These are phyloP conservation scores for Vitis hybrid DNA, from an alignment of 177 flowering plant genomes.

Conservation along the genomic window DNA sequence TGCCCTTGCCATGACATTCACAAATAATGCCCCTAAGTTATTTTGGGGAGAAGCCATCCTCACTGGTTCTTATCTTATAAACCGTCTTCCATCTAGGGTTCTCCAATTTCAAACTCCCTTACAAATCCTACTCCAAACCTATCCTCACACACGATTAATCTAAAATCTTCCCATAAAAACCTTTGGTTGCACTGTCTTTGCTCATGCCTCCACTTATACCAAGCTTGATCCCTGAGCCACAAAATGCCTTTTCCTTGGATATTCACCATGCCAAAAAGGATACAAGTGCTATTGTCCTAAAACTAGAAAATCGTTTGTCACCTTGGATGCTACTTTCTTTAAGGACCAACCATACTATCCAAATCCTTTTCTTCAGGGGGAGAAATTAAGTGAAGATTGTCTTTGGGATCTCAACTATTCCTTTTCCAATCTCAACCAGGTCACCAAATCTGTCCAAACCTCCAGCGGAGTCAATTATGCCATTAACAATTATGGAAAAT, in stretches of 20 bases:
- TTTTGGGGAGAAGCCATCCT: constrained; percentile 21
- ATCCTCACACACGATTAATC: not conserved
- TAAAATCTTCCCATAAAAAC: not conserved
- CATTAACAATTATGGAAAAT: too few species aligned
- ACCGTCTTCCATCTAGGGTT: constrained; percentile 14
- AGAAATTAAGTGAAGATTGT: too few species aligned
- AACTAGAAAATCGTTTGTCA: too few species aligned
- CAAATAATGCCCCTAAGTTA: constrained; percentile 8
- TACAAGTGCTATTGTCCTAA: too few species aligned
- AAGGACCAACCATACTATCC: too few species aligned
- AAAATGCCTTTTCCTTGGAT: constrained; percentile 17
- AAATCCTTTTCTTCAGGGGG: too few species aligned
- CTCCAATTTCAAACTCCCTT: constrained; percentile 15
- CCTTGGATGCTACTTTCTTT: too few species aligned
- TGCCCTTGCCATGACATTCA: constrained; percentile 1
- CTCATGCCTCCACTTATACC: not conserved
- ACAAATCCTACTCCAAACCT: not conserved
- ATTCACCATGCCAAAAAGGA: too few species aligned
- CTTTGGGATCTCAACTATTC: too few species aligned
- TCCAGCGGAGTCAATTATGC: too few species aligned
- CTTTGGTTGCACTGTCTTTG: constrained; percentile 17
- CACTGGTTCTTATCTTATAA: constrained; percentile 19
- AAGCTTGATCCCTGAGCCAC: constrained; percentile 9
- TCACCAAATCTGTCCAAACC: too few species aligned
- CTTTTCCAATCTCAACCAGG: too few species aligned